A percentile compares a stretch with the other conserved stretches of the same genome.
Evolutionary conservation across 441 rosid genomes (phyloP).

Genomic region (Croton laevigatus): DNA sequence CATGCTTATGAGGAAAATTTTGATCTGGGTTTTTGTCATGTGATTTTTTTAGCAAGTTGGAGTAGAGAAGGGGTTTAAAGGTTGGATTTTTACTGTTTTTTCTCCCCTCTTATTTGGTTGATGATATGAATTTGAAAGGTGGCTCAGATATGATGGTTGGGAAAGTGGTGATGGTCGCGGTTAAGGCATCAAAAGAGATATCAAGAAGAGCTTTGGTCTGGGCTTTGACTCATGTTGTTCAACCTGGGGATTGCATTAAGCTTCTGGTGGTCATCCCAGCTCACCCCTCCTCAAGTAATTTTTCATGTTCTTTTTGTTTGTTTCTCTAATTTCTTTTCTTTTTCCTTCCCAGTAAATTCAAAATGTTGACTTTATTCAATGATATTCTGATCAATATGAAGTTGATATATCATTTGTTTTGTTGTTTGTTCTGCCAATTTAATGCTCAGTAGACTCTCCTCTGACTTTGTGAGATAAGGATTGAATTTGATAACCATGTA

Average conservation of each 20-base stretch:
- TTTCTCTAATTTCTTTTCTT: neutral
- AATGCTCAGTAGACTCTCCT: neutral
- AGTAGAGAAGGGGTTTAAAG: conserved; percentile 7
- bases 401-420: neutral
- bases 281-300: conserved; percentile 55
- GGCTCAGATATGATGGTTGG: conserved; percentile 41
- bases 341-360: neutral
- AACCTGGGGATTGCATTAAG: conserved; percentile 87
- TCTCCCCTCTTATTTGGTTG: neutral
- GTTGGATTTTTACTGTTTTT: neutral
- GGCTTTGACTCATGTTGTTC: conserved; percentile 98
- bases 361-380: neutral
- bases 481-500: neutral
- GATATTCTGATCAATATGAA: neutral
- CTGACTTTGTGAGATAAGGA: neutral
- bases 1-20: conserved; percentile 14
- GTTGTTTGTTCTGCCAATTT: neutral
- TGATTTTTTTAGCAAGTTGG: conserved; percentile 23
- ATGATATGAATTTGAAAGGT: conserved; percentile 46
- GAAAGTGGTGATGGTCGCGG: conserved; percentile 87
- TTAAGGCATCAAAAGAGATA: conserved; percentile 87
- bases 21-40: conserved; percentile 36
- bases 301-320: conserved; percentile 7
- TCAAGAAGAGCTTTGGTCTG: conserved; percentile 77
- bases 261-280: conserved; percentile 76